Evolutionary conservation across 371 early-diverging fungal genomes (phyloP).

Genomic region (Mucor sp.): DNA sequence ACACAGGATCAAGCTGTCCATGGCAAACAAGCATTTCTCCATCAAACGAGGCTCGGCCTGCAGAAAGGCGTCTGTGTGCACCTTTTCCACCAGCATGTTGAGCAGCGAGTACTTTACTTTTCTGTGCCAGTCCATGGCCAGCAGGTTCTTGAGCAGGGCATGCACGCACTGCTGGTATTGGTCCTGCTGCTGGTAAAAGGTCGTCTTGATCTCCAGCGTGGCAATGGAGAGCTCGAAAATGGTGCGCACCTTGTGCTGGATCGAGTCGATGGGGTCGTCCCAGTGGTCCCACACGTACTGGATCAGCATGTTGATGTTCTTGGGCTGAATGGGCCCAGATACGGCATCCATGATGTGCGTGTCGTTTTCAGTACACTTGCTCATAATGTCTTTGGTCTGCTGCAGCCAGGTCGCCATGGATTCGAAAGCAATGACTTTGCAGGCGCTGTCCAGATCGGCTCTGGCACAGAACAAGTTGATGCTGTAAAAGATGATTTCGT

Average conservation of each 20-base stretch:
- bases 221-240: conserved; percentile 69
- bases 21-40: conserved; percentile 55
- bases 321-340: conserved; percentile 30
- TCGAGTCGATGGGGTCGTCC: conserved; percentile 83
- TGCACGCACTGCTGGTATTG: conserved; percentile 39
- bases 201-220: conserved; percentile 48
- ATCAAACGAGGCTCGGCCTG: conserved; percentile 59
- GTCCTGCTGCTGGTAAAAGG: conserved; percentile 27
- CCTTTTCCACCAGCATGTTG: conserved; percentile 62
- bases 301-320: conserved; percentile 57
- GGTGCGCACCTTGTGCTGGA: conserved; percentile 69
- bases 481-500: conserved; percentile 51
- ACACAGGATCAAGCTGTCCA: conserved; percentile 68
- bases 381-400: conserved; percentile 46
- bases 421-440: conserved; percentile 74
- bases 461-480: conserved; percentile 51
- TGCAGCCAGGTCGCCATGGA: conserved; percentile 75
- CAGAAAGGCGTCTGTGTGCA: conserved; percentile 58
- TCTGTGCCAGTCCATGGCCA: conserved; percentile 62
- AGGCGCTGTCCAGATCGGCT: conserved; percentile 60
- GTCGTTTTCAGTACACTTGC: conserved; percentile 2
- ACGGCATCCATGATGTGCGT: conserved; percentile 12
- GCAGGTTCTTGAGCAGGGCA: conserved; percentile 45
- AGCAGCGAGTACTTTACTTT: conserved; percentile 75
- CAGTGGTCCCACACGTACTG: conserved; percentile 77